Conservation (phyloP, 2,329 filamentous ascomycete species). For the Tothia fuscella region DNA sequence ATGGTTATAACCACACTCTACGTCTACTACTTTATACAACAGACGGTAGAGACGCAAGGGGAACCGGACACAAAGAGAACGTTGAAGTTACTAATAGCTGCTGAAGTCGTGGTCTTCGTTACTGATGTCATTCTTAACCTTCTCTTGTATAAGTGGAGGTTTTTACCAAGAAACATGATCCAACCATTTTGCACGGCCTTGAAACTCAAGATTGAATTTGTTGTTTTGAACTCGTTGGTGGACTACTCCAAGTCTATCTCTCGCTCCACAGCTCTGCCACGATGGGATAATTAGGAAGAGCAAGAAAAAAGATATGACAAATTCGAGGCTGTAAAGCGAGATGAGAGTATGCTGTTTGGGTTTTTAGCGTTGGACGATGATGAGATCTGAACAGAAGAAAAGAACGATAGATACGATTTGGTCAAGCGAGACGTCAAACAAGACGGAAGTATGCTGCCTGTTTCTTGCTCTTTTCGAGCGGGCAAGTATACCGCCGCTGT, state of each 20-base stretch:
- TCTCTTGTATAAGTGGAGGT: background rate
- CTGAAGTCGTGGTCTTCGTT: background rate
- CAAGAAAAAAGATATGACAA: too few relatives aligned
- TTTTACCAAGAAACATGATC: background rate
- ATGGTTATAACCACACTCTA: background rate
- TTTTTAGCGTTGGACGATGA: too few relatives aligned
- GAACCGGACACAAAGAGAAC: background rate
- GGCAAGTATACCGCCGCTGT: too few relatives aligned
- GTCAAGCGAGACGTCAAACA: too few relatives aligned
- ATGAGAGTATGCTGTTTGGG: too few relatives aligned
- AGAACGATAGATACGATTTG: too few relatives aligned
- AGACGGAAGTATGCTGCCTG: too few relatives aligned
- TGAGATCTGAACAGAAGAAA: too few relatives aligned
- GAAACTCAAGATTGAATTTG: background rate
- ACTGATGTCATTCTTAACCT: background rate
- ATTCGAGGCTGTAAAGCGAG: too few relatives aligned
- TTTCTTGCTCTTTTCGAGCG: too few relatives aligned
- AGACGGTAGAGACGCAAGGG: background rate
- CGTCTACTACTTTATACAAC: constrained; percentile 1
- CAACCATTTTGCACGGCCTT: background rate
- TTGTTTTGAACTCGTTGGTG: background rate
- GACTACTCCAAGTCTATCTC: background rate
- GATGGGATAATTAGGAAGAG: too few relatives aligned
- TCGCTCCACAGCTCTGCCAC: background rate
- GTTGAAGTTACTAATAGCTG: background rate